phyloP scores from a whole-genome alignment of 2,329 filamentous ascomycete genomes.

The Lachnellula cervina region DNA sequence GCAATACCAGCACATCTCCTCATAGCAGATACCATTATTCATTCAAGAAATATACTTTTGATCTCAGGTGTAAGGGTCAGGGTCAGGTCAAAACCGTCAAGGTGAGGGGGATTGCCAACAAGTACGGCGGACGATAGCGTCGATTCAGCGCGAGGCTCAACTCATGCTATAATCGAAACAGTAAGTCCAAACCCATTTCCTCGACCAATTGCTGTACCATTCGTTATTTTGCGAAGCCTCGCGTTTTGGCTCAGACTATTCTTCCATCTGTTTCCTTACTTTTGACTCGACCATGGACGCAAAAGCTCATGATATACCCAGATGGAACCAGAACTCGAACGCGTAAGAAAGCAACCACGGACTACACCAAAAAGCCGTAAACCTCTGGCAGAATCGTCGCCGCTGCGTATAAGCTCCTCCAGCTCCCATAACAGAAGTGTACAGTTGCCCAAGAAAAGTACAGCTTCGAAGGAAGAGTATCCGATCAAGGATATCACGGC shows the following conservation, averaged over 20 bases:
- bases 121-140: background rate
- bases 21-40: too few species aligned
- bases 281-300: background rate
- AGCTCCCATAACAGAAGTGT: background rate
- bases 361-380: background rate
- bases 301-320: constrained; percentile 2
- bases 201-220: background rate
- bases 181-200: background rate
- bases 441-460: background rate
- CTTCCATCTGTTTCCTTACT: too few species aligned
- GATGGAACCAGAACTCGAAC: constrained; percentile 7
- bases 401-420: background rate
- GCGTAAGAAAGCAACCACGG: constrained; percentile 1
- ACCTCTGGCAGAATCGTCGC: background rate
- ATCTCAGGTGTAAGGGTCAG: background rate
- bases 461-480: background rate
- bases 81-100: too few species aligned
- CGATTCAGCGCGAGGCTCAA: background rate
- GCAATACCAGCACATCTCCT: too few species aligned
- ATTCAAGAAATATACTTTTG: too few species aligned
- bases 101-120: background rate
- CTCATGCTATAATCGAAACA: background rate
- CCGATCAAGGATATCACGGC: constrained; percentile 13
- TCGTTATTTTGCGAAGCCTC: background rate
- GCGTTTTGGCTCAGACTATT: background rate